These are phyloP conservation scores for Alternaria rosae DNA, from an alignment of 2,329 filamentous ascomycete genomes.

Conservation along the genomic window DNA sequence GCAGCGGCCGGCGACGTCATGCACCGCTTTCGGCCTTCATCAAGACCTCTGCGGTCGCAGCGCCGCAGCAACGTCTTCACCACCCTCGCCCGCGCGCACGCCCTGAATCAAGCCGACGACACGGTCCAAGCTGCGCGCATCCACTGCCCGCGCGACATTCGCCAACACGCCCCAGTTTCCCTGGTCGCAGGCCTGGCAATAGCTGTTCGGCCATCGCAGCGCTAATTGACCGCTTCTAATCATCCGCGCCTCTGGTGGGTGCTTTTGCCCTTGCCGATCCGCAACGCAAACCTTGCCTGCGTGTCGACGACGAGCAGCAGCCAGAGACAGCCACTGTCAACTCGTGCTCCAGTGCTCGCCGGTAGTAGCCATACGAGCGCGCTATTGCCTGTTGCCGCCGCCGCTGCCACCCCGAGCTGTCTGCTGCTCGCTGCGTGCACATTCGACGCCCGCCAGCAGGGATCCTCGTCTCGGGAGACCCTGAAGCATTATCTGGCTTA, in stretches of 20 bases:
- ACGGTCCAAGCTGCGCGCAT: constrained; percentile 1
- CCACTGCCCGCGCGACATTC: background rate
- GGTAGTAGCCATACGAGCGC: background rate
- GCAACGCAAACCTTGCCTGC: background rate
- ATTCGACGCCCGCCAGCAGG: constrained; percentile 22
- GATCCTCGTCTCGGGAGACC: constrained; percentile 16
- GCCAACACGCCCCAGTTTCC: constrained; percentile 4
- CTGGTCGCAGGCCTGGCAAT: background rate
- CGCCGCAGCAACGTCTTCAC: background rate
- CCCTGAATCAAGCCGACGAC: background rate
- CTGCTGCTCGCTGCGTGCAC: background rate
- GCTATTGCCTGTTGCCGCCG: constrained; percentile 10
- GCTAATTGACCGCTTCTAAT: constrained; percentile 20
- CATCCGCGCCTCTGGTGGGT: constrained; percentile 11
- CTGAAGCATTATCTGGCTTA: constrained; percentile 15
- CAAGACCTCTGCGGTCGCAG: background rate
- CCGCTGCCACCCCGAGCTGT: constrained; percentile 11
- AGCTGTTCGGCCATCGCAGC: constrained; percentile 12
- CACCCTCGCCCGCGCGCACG: background rate
- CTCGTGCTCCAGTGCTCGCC: background rate
- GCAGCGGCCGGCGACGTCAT: constrained; percentile 14
- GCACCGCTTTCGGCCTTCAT: background rate
- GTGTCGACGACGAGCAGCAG: background rate
- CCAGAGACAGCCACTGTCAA: background rate
- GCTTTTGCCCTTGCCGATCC: constrained; percentile 8